These are phyloP conservation scores for Colletotrichum lini DNA, from an alignment of 2,329 filamentous ascomycete genomes.

Conservation along the genomic window DNA sequence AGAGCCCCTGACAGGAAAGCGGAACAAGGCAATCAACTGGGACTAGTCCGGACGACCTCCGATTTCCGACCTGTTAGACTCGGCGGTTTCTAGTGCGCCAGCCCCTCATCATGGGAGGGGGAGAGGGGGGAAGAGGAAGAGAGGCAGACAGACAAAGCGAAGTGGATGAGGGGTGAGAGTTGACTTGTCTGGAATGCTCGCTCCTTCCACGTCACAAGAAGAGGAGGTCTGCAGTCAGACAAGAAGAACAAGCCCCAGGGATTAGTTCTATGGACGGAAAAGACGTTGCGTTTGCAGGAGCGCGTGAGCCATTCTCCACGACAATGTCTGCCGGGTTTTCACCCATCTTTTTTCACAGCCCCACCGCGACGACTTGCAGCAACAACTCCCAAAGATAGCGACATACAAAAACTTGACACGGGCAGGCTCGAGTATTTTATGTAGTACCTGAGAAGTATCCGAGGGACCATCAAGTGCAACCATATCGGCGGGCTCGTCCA, in stretches of 20 bases:
- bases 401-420: background rate
- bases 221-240: constrained; percentile 9
- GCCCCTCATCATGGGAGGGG: constrained; percentile 33
- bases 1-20: constrained; percentile 35
- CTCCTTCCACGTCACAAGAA: constrained; percentile 3
- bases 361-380: background rate
- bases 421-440: constrained; percentile 5
- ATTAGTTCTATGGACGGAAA: background rate
- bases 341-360: background rate
- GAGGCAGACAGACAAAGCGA: constrained; percentile 1
- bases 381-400: background rate
- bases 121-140: constrained; percentile 6
- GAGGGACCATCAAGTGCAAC: constrained; percentile 15
- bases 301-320: background rate
- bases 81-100: constrained; percentile 36
- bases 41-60: constrained; percentile 41
- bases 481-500: constrained; percentile 14
- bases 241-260: background rate
- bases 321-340: background rate
- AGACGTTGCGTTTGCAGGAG: background rate
- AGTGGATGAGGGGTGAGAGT: constrained; percentile 22
- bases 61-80: constrained; percentile 40
- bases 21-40: constrained; percentile 35
- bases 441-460: constrained; percentile 16
- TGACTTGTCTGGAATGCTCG: constrained; percentile 14